A percentile compares a stretch with the other conserved stretches of the same genome.
These are phyloP conservation scores for Leccinum rimulosum DNA, from an alignment of 768 basidiomycete genomes.

Conservation along the genomic window DNA sequence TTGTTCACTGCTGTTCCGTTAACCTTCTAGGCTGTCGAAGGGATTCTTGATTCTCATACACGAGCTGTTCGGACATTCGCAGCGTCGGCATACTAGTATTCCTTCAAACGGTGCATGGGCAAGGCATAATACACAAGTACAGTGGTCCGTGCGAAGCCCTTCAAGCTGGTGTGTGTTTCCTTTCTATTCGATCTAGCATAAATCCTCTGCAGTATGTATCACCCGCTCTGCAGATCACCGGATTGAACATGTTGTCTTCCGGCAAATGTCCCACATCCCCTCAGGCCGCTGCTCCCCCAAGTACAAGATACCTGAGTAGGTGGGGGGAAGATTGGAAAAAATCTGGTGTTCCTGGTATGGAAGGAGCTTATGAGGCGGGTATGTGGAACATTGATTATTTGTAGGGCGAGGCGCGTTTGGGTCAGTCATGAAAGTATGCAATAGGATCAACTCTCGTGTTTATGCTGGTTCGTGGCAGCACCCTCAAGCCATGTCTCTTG, in stretches of 20 bases:
- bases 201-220: slow-evolving; percentile 49
- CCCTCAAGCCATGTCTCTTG: background rate
- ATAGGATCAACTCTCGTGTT: slow-evolving; percentile 81
- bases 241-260: slow-evolving; percentile 56
- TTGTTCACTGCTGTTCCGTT: background rate
- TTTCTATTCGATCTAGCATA: background rate
- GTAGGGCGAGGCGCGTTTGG: slow-evolving; percentile 91
- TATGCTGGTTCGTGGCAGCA: slow-evolving; percentile 60
- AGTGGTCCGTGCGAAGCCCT: slow-evolving; percentile 57
- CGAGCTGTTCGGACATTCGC: slow-evolving; percentile 75
- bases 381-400: background rate
- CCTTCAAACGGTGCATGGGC: slow-evolving; percentile 83
- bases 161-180: slow-evolving; percentile 41
- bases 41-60: slow-evolving; percentile 77
- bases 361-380: background rate
- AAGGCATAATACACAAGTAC: slow-evolving; percentile 58
- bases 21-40: slow-evolving; percentile 57
- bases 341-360: slow-evolving; percentile 69
- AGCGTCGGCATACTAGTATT: slow-evolving; percentile 68
- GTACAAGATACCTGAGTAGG: slow-evolving; percentile 59
- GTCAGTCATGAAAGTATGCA: slow-evolving; percentile 91
- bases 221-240: slow-evolving; percentile 47
- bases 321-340: slow-evolving; percentile 97
- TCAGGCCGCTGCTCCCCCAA: slow-evolving; percentile 35
- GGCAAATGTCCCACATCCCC: slow-evolving; percentile 53